A percentile compares a stretch with the other conserved stretches of the same genome.
These are phyloP conservation scores for Amesomyces nigricolor DNA, from an alignment of 2,329 filamentous ascomycete genomes.

Conservation along the genomic window DNA sequence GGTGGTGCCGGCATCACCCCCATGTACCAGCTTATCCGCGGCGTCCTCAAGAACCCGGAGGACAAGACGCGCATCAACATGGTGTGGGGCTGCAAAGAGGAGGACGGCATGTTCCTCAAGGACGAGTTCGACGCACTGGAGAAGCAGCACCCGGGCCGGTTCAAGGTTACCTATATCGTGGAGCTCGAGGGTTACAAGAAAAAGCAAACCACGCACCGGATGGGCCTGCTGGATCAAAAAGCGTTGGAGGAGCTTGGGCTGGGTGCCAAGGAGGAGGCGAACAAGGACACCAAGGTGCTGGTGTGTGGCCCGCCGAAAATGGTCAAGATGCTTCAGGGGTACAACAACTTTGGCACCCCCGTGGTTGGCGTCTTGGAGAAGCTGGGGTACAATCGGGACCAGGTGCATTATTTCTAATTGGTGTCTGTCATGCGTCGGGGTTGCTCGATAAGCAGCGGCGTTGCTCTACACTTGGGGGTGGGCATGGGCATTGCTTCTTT, in stretches of 20 bases:
- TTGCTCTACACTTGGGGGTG: background rate
- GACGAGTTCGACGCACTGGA: slow-evolving; percentile 51
- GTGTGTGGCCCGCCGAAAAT: slow-evolving; percentile 65
- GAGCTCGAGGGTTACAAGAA: slow-evolving; percentile 33
- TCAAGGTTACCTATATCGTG: slow-evolving; percentile 54
- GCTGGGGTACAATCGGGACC: slow-evolving; percentile 52
- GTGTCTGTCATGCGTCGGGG: background rate
- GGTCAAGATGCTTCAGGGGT: slow-evolving; percentile 50
- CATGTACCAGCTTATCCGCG: slow-evolving; percentile 57
- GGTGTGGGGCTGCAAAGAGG: slow-evolving; percentile 60
- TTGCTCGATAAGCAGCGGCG: background rate
- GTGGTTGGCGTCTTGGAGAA: slow-evolving; percentile 46
- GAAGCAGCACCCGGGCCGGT: slow-evolving; percentile 45
- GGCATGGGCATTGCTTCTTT: too few species aligned
- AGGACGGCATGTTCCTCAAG: slow-evolving; percentile 54
- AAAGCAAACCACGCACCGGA: slow-evolving; percentile 37
- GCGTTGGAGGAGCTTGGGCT: slow-evolving; percentile 47
- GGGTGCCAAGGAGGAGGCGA: slow-evolving; percentile 28
- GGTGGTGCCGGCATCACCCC: slow-evolving; percentile 70
- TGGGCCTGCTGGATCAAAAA: slow-evolving; percentile 53
- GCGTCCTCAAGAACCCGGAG: slow-evolving; percentile 54
- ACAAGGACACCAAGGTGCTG: slow-evolving; percentile 52
- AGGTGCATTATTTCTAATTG: slow-evolving; percentile 51
- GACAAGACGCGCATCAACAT: slow-evolving; percentile 60
- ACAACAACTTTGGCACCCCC: slow-evolving; percentile 21